Evolutionary conservation across 2,329 filamentous ascomycete genomes (phyloP).

Genomic region (Pyrenophora seminiperda): DNA sequence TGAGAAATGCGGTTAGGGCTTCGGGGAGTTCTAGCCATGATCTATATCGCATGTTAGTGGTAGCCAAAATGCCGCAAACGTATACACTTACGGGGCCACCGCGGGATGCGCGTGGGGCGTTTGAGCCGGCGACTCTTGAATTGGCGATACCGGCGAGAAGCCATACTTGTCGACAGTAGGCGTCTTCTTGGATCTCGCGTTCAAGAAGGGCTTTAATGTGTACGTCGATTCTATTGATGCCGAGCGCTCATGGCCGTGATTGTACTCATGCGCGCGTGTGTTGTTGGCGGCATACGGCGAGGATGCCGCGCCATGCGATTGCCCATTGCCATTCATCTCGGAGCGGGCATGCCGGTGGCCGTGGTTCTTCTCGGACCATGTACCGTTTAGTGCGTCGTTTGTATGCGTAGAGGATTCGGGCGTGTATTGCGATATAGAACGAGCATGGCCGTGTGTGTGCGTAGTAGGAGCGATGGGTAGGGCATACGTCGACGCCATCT

Average conservation of each 20-base stretch:
- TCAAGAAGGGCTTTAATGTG: conserved; percentile 38
- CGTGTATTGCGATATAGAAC: conserved; percentile 47
- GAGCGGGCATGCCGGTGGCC: conserved; percentile 41
- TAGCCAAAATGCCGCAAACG: too few species aligned
- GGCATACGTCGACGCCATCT: conserved; percentile 55
- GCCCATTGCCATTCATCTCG: conserved; percentile 43
- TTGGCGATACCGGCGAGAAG: conserved; percentile 45
- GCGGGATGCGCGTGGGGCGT: conserved; percentile 12
- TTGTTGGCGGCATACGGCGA: conserved; percentile 39
- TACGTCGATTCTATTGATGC: conserved; percentile 38
- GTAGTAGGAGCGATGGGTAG: conserved; percentile 45
- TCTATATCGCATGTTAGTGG: conserved; percentile 23
- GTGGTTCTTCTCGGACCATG: conserved; percentile 32
- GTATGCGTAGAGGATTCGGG: conserved; percentile 32
- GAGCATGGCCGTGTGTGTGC: conserved; percentile 45
- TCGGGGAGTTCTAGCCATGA: conserved; percentile 51
- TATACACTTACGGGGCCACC: conserved; percentile 31
- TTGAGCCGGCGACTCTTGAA: conserved; percentile 36
- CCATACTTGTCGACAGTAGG: conserved; percentile 28
- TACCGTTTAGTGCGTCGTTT: conserved; percentile 22
- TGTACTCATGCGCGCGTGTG: conserved; percentile 33
- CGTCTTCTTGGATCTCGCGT: conserved; percentile 24
- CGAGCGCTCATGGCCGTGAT: conserved; percentile 26
- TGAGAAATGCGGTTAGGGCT: conserved; percentile 56
- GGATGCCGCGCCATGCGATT: conserved; percentile 38